Percentiles rank a stretch among this genome's conserved stretches.
Evolutionary conservation across 2,329 filamentous ascomycete genomes (phyloP).

Genomic region (Sporothrix brunneoviolacea): DNA sequence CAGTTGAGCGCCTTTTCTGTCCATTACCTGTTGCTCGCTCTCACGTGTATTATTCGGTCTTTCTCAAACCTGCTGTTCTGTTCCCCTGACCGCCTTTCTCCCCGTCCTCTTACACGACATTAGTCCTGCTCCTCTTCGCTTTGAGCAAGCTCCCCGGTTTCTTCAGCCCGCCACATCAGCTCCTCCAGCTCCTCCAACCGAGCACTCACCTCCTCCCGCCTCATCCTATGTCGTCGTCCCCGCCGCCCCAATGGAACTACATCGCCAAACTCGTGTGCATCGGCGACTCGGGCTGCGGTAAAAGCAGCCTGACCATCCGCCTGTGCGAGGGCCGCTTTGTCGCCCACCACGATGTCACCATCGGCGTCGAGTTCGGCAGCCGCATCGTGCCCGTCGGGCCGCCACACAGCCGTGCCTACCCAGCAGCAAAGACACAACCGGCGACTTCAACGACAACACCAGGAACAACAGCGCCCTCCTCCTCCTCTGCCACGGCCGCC

Average conservation of each 20-base stretch:
- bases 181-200: background rate
- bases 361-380: constrained; percentile 92
- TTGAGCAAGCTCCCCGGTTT: too few relatives aligned
- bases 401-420: constrained; percentile 51
- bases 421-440: constrained; percentile 19
- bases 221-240: constrained; percentile 39
- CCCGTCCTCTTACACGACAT: too few relatives aligned
- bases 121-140: too few relatives aligned
- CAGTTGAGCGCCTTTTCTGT: too few relatives aligned
- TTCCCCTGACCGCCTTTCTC: too few relatives aligned
- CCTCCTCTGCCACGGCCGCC: background rate
- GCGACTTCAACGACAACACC: constrained; percentile 18
- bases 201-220: background rate
- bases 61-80: too few relatives aligned
- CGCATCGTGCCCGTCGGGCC: constrained; percentile 87
- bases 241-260: constrained; percentile 78
- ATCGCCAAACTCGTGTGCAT: constrained; percentile 98
- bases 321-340: constrained; percentile 96
- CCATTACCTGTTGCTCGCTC: too few relatives aligned
- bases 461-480: constrained; percentile 3
- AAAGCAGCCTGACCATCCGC: constrained; percentile 87
- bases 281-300: constrained; percentile 92
- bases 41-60: too few relatives aligned
- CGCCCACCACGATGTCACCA: constrained; percentile 91
- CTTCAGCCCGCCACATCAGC: too few relatives aligned